Evolutionary conservation across 1,284 basidiomycete species (phyloP), one percentile per base, ranked within the genome.

Genomic region (Ganoderma meredithae): DNA sequence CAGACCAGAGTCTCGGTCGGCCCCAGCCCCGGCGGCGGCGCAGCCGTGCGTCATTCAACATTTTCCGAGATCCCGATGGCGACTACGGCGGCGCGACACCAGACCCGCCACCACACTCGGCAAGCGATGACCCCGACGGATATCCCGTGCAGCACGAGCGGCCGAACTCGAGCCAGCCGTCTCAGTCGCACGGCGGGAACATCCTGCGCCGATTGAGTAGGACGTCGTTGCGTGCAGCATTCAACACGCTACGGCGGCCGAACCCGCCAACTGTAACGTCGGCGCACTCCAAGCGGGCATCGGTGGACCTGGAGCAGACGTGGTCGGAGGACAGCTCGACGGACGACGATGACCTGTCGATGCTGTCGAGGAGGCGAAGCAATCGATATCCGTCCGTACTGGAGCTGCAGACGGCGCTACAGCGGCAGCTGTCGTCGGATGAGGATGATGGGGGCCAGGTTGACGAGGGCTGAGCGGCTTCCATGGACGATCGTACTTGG

Each of bases 321-420:
- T 91, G 88, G 87, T 90, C 89, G 70, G 91, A 86, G 67, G 90
- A 92, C 75, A 90, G 86, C 71, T 91, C 90, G 5, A 88, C 87
- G 7, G 87, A 85, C 41, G 88, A 87, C 43, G 88, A 87, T 62
- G 85, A 86, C 63, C 68, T 81, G 27, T 78, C 79, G 9, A 44
- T 78, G 4, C 73, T 79, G 60, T 77, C 79, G 6, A 70, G 70
- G 12, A 74, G 74, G 65, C 69, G 68, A 10, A 61, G 66, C 49
- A 47, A 63, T 22, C 74, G 76, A 40, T 71, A 71, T 67, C 74
- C 80, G 13, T 75, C 70, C 33, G 69, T 68, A 31, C 63, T 72
- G 52, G 72, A 76, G 62, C 56, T 71, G 64, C 75, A 72, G 36
- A 58, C 72, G 47, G 74, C 75, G 9, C 47, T 76, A 63, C 72